Evolutionary conservation across 176 grass and related monocot genomes (phyloP), one percentile per base, ranked within the genome.

Genomic region (Phyllostachys edulis): DNA sequence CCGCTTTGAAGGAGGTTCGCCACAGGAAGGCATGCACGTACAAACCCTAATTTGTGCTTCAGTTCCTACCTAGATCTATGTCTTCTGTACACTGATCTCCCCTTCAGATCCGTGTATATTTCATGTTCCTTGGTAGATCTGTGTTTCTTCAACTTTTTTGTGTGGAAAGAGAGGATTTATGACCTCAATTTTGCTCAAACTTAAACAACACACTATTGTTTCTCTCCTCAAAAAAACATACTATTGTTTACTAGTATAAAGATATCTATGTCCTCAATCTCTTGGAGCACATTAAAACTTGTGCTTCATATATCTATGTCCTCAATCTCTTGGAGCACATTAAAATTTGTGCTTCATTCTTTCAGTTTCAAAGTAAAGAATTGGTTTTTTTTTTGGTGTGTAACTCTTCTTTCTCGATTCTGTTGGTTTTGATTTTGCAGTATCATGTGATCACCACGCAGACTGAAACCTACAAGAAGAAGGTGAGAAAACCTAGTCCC

Each of bases 391-490:
- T 63, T 44, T 0, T 65, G n/a, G n/a, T n/a, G n/a, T 77, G 13
- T 29, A 13, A 32, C 10, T 3, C 62, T n/a, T 38, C 40, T 64
- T 23, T 56, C 2, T 50, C 77, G 54, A 82, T 56, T 56, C 0
- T 50, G 26, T 32, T 77, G 41, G 18, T 54, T 83, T 83, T 68
- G 41, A 75, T 69, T 68, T 84, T 82, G 82, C 91, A 99, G 93
- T 96, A 94, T 83, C 90, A 95, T 76, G 84, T 94, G 80, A 93
- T 99, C 85, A 75, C 12, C 61, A 96, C 96, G 27, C 89, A 96
- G 82, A 99, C 93, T 32, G 93, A 96, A 13, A 99, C 96, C 65
- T 96, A 89, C 70, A 96, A 93, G 83, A 99, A 99, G 79, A 99
- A 99, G 96, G 96, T 94, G 85, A 88, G 49, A 54, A 74, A 67